phyloP scores from a whole-genome alignment of 2,329 filamentous ascomycete species.

The Fusarium mexicanum region DNA sequence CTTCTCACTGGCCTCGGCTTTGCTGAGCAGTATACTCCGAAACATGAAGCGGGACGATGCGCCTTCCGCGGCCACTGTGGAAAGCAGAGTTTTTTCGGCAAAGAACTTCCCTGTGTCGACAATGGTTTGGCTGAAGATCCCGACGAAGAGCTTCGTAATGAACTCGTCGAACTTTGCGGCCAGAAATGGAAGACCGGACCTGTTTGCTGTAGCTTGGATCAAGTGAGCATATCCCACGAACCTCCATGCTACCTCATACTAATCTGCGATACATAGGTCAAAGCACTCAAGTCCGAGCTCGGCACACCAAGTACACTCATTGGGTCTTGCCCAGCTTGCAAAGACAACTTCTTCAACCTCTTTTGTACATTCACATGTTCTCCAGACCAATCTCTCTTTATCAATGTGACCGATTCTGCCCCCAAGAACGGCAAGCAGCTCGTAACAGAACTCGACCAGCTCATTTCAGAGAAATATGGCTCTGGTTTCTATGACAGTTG shows the following conservation, averaged over 20 bases:
- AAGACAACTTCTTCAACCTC: slow-evolving; percentile 97
- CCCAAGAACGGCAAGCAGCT: slow-evolving; percentile 67
- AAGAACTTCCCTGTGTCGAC: slow-evolving; percentile 90
- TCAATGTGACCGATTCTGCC: slow-evolving; percentile 86
- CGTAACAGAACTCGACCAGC: slow-evolving; percentile 91
- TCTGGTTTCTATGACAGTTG: slow-evolving; percentile 94
- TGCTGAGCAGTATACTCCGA: slow-evolving; percentile 58
- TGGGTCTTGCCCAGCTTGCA: slow-evolving; percentile 94
- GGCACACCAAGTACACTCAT: slow-evolving; percentile 89
- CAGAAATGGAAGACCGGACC: slow-evolving; percentile 84
- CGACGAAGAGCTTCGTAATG: slow-evolving; percentile 74
- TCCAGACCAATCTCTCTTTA: slow-evolving; percentile 92
- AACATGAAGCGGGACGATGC: slow-evolving; percentile 88
- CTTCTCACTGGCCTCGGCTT: slow-evolving; percentile 42
- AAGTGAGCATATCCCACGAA: slow-evolving; percentile 62
- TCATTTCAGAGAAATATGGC: slow-evolving; percentile 86
- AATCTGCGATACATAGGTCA: slow-evolving; percentile 63
- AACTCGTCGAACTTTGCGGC: slow-evolving; percentile 87
- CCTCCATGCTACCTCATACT: slow-evolving; percentile 3
- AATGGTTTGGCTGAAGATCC: slow-evolving; percentile 84
- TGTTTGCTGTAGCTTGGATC: slow-evolving; percentile 85
- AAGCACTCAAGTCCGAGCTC: slow-evolving; percentile 83
- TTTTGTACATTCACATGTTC: slow-evolving; percentile 99
- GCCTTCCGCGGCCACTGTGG: slow-evolving; percentile 93
- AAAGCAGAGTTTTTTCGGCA: slow-evolving; percentile 88